Base-by-base conservation (phyloP, 805 yeast species). In the Kazachstania martiniae region DNA sequence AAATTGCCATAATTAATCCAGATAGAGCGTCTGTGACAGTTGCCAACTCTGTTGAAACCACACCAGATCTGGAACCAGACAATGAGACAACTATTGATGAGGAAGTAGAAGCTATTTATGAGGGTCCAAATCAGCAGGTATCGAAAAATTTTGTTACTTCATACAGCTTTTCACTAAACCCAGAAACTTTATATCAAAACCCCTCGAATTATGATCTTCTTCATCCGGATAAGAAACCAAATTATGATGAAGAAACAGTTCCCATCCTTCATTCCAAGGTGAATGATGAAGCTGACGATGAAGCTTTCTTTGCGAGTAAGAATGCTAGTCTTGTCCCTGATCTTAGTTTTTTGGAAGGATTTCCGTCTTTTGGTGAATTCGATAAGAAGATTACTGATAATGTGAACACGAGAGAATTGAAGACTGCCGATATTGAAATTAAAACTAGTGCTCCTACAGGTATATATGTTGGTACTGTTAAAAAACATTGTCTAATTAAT, bases 381-480 rank as follows among this genome's bases (percentile, higher is more conserved):
- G 65, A 61, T 34, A 59, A 58, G 27, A 55, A 53, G 12, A 47
- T 58, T 19, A 65, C 65, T 18, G 61, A 64, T 18, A 61, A 61
- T 27, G 65, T 63, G 19, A 63, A 63, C 19, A 56, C 62, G 5
- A 69, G 66, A 30, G 66, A 66, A 29, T 62, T 56, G 13, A 68
- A 68, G 29, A 66, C 66, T 29, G 61, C 68, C 22, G 68, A 71
- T 38, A 47, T 70, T 14, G 67, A 61, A 10, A 65, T 80, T 32
- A 67, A 63, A 16, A 81, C 89, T 0, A 75, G 73, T 34, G 80
- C 89, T 1, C 91, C 89, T 3, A 63, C 75, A 3, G 89, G 89
- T 12, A 74, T 79, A 19, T 70, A 76, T 40, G 60, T 23, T n/a
- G 22, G 9, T 19, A 8, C 79, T 36, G 66, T 66, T 32, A 76